Base-by-base conservation (phyloP, 495 filamentous ascomycete genomes). In the Daldinia grandis region DNA sequence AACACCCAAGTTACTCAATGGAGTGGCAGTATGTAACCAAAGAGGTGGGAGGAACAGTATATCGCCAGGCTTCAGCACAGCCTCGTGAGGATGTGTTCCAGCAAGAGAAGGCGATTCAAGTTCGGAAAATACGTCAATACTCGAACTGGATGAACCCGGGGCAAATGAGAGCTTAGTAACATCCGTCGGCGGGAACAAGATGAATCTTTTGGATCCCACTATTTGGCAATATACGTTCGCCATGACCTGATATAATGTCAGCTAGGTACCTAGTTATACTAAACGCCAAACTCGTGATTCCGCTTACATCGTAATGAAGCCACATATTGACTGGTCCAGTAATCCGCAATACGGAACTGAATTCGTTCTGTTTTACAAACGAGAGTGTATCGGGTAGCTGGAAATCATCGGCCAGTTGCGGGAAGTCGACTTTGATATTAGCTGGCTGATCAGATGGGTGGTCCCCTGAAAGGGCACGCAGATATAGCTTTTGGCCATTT, bases 171-270 rank as follows among this genome's bases (percentile, higher is more conserved):
- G 82, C 42, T 88, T 76, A 35, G 82, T 81, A 30, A 94, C 89
- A 75, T 97, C 92, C 2, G 83, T 78, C 1, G 94, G 93, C 10
- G 92, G 93, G 78, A 91, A 97, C 14, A 97, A 83, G 4, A 92
- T 76, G 31, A 97, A 83, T 37, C 86, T 81, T 77, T 94, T 95
- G 0, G 81, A 81, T 27, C 93, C 92, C 37, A 81, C 79, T 63
- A 95, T 85, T 71, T 97, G 94, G 75, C 91, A 95, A 50, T 95
- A 89, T 6, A 97, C 83, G 73, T 97, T 97, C 25, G 93, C 93
- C 89, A 96, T 94, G 17, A 94, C 92, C 89, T 90, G 25, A 4
- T 5, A 33, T 14, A 17, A 21, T 40, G 64, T 77, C 15, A 77
- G 68, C 42, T 14, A 63, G 54, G 1, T 25, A 50, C 19, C 42